Conservation (phyloP, 768 basidiomycete genomes). For the Kwoniella dejecticola region DNA sequence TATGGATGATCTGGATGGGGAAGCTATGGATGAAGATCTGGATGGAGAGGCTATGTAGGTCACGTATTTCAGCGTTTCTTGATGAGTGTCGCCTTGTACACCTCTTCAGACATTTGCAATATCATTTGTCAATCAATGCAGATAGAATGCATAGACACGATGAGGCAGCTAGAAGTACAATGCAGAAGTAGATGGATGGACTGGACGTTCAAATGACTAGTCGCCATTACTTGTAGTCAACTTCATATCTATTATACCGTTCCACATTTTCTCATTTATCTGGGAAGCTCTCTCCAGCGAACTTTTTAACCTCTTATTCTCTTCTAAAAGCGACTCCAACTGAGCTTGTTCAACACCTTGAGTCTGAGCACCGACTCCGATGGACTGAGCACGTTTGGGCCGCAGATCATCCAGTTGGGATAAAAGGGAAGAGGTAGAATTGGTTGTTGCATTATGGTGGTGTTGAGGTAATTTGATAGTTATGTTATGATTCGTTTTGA, state of each 20-base stretch:
- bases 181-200: slow-evolving; percentile 59
- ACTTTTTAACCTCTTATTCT: slow-evolving; percentile 67
- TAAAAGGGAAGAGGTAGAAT: not conserved
- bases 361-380: not conserved
- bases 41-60: slow-evolving; percentile 58
- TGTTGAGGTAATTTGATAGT: slow-evolving; percentile 37
- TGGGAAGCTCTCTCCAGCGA: slow-evolving; percentile 81
- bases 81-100: too few species aligned
- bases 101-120: too few species aligned
- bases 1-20: slow-evolving; percentile 57
- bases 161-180: too few species aligned
- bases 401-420: slow-evolving; percentile 13
- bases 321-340: slow-evolving; percentile 69
- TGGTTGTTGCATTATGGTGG: not conserved
- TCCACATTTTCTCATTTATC: slow-evolving; percentile 95
- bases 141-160: too few species aligned
- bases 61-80: too few species aligned
- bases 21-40: slow-evolving; percentile 59
- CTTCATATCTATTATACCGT: slow-evolving; percentile 67
- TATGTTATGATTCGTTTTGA: slow-evolving; percentile 43
- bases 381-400: not conserved
- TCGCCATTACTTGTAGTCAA: slow-evolving; percentile 22
- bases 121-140: too few species aligned
- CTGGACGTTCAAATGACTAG: slow-evolving; percentile 35
- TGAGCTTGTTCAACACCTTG: slow-evolving; percentile 10